Base-by-base conservation (phyloP, 768 basidiomycete species). In the Tricholoma flavovirens region DNA sequence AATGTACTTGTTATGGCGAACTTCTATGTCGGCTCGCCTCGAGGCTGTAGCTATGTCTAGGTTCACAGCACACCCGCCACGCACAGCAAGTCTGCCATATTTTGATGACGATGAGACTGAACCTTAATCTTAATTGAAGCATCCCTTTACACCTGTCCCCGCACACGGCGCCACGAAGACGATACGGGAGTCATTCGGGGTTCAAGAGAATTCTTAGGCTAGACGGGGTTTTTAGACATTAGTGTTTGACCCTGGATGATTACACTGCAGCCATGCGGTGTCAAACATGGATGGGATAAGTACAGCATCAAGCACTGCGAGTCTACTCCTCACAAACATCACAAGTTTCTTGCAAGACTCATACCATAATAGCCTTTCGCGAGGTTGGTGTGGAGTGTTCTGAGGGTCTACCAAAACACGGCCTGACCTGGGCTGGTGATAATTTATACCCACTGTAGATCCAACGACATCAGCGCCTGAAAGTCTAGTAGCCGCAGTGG, bases 71-170 rank as follows among this genome's bases (percentile, higher is more conserved):
- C 29, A 3, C 46, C 46, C 46, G 46, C 46, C 26, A 49, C 26
- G 46, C 46, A 49, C 46, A 49, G 46, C 46, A 49, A 26, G 24
- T 15, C 15, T 22, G 4, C 46, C 29, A 10, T 2, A n/a, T 5
- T 26, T 26, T n/a, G n/a, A 26, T 49, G 15, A 49, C 29, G 8
- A 49, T 17, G 26, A 29, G 46, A 49, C 46, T 49, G 46, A 49
- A 49, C 46, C 46, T 49, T 49, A 49, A 49, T 49, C 46, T 49
- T 49, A 49, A 49, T 17, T 49, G 29, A 49, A 49, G 26, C 24
- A 24, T 38, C n/a, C 26, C n/a, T 29, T 11, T 22, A 48, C 46
- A 17, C 15, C 21, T 12, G 12, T 26, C 24, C 45, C 46, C 46
- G 17, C 46, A 48, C 9, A 26, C 46, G 46, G 29, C 46, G 45